Evolutionary conservation across 2,329 filamentous ascomycete species (phyloP).

Genomic region (Diaporthe australafricana): DNA sequence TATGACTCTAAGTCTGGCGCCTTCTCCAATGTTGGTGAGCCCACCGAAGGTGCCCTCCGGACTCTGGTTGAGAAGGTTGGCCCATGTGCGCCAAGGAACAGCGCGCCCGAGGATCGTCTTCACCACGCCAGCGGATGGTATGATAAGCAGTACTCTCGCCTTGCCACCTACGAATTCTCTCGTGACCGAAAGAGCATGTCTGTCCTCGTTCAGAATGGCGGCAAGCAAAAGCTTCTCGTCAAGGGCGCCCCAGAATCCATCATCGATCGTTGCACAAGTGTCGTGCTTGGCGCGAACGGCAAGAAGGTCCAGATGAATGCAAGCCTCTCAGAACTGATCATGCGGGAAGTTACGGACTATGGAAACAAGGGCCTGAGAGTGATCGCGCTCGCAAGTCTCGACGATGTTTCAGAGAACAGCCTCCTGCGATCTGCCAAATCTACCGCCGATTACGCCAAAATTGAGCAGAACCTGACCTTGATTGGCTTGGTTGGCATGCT

Average conservation of each 20-base stretch:
- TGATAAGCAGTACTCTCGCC: slow-evolving; percentile 77
- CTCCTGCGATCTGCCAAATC: slow-evolving; percentile 82
- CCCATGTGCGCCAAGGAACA: slow-evolving; percentile 73
- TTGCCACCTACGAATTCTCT: slow-evolving; percentile 96
- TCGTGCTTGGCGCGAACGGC: slow-evolving; percentile 81
- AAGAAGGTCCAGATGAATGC: slow-evolving; percentile 79
- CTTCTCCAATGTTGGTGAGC: slow-evolving; percentile 89
- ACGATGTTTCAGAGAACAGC: slow-evolving; percentile 78
- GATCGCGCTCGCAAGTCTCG: slow-evolving; percentile 89
- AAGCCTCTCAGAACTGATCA: slow-evolving; percentile 76
- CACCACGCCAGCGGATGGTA: slow-evolving; percentile 89
- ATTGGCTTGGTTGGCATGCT: slow-evolving; percentile 96
- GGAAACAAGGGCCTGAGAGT: slow-evolving; percentile 93
- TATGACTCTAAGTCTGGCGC: slow-evolving; percentile 81
- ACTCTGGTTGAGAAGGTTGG: slow-evolving; percentile 95
- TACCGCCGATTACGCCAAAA: slow-evolving; percentile 82
- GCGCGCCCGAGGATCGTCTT: slow-evolving; percentile 71
- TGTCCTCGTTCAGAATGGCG: slow-evolving; percentile 81
- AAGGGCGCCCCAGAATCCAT: slow-evolving; percentile 97
- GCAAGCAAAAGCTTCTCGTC: slow-evolving; percentile 84
- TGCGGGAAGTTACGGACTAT: slow-evolving; percentile 87
- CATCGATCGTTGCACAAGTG: slow-evolving; percentile 89
- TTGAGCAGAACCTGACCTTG: slow-evolving; percentile 95
- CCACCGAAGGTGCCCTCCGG: slow-evolving; percentile 92
- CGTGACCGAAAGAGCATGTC: slow-evolving; percentile 99